Base-by-base conservation (phyloP, 78 protist genomes). In the Dictyostelium capitatum region DNA sequence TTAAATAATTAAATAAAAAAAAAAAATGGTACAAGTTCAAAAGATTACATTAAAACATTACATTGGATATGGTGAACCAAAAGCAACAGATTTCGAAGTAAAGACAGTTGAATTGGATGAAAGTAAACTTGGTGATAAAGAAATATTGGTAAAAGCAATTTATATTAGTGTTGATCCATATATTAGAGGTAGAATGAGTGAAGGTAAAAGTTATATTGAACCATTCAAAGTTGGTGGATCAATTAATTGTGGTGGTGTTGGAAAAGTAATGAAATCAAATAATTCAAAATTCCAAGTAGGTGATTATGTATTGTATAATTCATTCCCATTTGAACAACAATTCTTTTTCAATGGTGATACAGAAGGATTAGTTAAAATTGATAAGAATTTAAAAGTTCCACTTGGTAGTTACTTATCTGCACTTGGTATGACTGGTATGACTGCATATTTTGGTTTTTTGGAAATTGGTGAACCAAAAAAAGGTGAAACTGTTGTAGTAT, bases 401-500 rank as follows among this genome's bases (percentile, higher is more conserved):
- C 30, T 67, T 12, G 8, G 47, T 5, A 23, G 23, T 6, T 67
- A 32, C 23, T n/a, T 73, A 30, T 25, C 75, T 17, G 25, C 53
- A 20, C 54, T 92, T 20, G 97, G 97, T 59, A 80, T 95, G 87
- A 64, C 97, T 6, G 96, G 96, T 23, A 30, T 51, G 7, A 85
- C 96, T 14, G 96, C 97, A 1, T 96, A 87, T 12, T 25, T n/a
- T 51, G 82, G 90, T n/a, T 17, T 89, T 0, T 5, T 41, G 20
- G 12, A 48, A 30, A 56, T 95, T 54, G 75, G 75, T 20, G 47
- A 83, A 59, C 97, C 97, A 28, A 96, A 96, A 20, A 37, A 83
- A 75, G 97, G 97, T n/a, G 91, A 96, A 78, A 77, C 85, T 25
- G 48, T 87, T 4, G 87, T 82, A 37, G 96, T 96, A 6, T 23